Conservation (phyloP, 495 filamentous ascomycete genomes). For the Aspergillus homomorphus region DNA sequence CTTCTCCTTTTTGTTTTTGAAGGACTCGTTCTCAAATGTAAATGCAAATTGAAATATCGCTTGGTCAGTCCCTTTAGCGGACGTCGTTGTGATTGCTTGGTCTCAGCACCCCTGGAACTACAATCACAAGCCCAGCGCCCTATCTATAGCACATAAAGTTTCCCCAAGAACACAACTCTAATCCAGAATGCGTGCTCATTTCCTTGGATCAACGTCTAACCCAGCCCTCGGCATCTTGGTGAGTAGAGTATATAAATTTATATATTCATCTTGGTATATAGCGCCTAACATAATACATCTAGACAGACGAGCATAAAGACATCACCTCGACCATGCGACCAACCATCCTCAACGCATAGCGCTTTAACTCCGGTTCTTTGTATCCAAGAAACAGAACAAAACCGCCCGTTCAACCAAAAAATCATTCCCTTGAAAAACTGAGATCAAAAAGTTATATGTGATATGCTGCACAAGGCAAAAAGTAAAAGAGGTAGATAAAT, state of each 20-base stretch:
- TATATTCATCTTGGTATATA: neutral
- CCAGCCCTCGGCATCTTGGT: neutral
- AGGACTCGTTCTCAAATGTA: too few species aligned
- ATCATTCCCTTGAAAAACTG: neutral
- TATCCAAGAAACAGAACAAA: neutral
- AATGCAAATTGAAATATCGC: too few species aligned
- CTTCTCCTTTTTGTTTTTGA: constrained; percentile 10
- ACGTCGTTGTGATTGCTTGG: too few species aligned
- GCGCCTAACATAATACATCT: neutral
- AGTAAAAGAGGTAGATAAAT: constrained; percentile 8
- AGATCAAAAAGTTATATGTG: constrained; percentile 9
- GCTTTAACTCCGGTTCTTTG: neutral
- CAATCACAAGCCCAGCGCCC: too few species aligned
- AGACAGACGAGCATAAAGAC: neutral
- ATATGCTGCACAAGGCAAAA: neutral
- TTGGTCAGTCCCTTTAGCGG: too few species aligned
- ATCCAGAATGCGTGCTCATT: too few species aligned
- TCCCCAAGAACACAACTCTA: too few species aligned
- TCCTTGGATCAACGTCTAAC: neutral
- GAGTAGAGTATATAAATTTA: neutral
- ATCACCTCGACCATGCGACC: neutral
- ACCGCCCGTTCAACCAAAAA: neutral
- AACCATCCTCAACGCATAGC: neutral
- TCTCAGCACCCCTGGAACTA: too few species aligned
- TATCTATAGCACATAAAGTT: too few species aligned